Evolutionary conservation across 176 grass and related monocot species (phyloP), one percentile per base, ranked within the genome.

Genomic region (Oryza rufipogon): DNA sequence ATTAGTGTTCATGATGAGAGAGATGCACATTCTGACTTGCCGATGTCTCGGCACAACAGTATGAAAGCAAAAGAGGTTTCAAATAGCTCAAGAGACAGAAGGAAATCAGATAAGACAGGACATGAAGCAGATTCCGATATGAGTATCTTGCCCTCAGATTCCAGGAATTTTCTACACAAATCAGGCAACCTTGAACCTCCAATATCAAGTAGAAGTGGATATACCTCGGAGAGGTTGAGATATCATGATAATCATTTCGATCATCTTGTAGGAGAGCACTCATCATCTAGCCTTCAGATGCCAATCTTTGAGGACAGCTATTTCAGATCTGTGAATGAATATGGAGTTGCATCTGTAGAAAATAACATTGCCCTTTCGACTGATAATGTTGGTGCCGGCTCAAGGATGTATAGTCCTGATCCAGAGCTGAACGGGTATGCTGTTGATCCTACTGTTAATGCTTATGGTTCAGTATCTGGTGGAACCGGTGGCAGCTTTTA

Each of bases 131-230:
- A 66, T 74, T 56, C 76, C 4, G 60, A 88, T 66, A 92, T 79
- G 87, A 85, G 68, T 74, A 81, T 90, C 82, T 92, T 79, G 42
- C 51, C 78, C 13, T 25, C 64, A 49, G 65, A 76, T 26, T 34
- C 46, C 1, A 38, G 77, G 47, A 75, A 64, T 78, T 70, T 14
- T 45, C 80, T 74, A 78, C 60, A 77, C 3, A 64, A 34, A 33
- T 78, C 73, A 28, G 45, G 39, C 32, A 81, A 32, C 22, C 16
- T 48, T 75, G 36, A 39, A 58, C 64, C 70, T n/a, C 22, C 13
- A 4, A 48, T 86, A 17, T 34, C 64, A 32, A 66, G n/a, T 71
- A 72, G 45, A 77, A 66, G 4, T 48, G 84, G 28, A 52, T 74
- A 49, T 84, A 71, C 83, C 17, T 72, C 23, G 23, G 61, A 79